A percentile compares a stretch with the other conserved stretches of the same genome.
phyloP scores from a whole-genome alignment of 805 yeast genomes.

The Candida pseudofarinosa region DNA sequence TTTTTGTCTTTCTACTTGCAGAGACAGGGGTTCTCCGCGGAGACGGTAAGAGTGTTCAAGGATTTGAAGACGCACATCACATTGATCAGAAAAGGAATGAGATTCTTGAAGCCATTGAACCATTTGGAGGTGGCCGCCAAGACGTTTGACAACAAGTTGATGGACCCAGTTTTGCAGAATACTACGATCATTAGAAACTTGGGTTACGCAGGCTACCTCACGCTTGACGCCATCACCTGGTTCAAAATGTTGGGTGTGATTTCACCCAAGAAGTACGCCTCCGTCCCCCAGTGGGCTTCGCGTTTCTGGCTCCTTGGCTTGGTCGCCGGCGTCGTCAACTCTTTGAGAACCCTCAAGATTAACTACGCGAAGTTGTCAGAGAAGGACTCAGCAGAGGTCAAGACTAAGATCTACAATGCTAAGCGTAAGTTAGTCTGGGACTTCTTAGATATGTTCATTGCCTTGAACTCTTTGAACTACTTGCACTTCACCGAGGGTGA shows the following conservation, averaged over 20 bases:
- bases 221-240: slow-evolving; percentile 62
- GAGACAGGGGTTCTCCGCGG: slow-evolving; percentile 50
- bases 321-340: slow-evolving; percentile 56
- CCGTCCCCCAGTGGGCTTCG: slow-evolving; percentile 54
- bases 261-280: slow-evolving; percentile 43
- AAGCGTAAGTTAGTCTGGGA: slow-evolving; percentile 73
- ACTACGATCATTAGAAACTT: slow-evolving; percentile 54
- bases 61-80: slow-evolving; percentile 61
- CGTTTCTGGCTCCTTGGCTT: slow-evolving; percentile 78
- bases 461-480: slow-evolving; percentile 60
- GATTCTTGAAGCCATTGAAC: slow-evolving; percentile 77
- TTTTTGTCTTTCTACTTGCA: slow-evolving; percentile 62
- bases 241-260: slow-evolving; percentile 55
- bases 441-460: slow-evolving; percentile 68
- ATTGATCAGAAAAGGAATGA: slow-evolving; percentile 73
- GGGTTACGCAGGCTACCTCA: slow-evolving; percentile 59
- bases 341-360: slow-evolving; percentile 49
- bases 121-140: slow-evolving; percentile 67
- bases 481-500: slow-evolving; percentile 70
- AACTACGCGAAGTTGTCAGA: slow-evolving; percentile 34
- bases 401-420: slow-evolving; percentile 44
- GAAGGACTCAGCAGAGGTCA: slow-evolving; percentile 34
- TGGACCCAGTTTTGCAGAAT: slow-evolving; percentile 54
- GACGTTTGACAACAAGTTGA: slow-evolving; percentile 65
- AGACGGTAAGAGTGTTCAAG: slow-evolving; percentile 46